Base-by-base conservation (phyloP, 2,329 filamentous ascomycete genomes). In the Penicillium sp. region DNA sequence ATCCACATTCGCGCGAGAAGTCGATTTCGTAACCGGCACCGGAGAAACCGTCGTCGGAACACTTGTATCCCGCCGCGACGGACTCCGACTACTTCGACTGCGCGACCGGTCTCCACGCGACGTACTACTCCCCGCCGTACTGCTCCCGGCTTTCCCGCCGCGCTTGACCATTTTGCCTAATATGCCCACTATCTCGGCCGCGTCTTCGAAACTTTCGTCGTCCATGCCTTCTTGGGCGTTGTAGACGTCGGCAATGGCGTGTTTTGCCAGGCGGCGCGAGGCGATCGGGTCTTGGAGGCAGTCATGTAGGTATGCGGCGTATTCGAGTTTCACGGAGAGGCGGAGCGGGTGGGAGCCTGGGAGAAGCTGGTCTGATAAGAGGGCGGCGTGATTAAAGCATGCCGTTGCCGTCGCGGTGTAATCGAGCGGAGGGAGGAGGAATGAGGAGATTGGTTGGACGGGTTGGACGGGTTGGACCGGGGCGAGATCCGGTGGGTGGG, bases 151-250 rank as follows among this genome's bases (percentile, higher is more conserved):
- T 37, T 66, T 68, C 0, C 59, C 57, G 6, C 83, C 83, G 33
- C 87, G 77, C 65, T 84, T 89, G 75, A 89, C 86, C 81, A 95
- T 92, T 56, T 82, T 85, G 5, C 86, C 87, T 1, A 96, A 65
- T 0, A 92, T 81, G 1, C 84, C 83, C 6, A 96, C 89, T 9
- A 95, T 74, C 55, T 90, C 84, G 41, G 87, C 88, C 0, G 89
- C 87, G 61, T 96, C 92, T 48, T 84, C 79, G 59, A 95, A 98
- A 71, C 92, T 93, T 50, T 93, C 87, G 56, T 96, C 89, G 42
- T 93, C 86, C 79, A 96, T 90, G 13, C 85, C 86, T 62, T 95
- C 89, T 36, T 84, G 80, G 1, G 88, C 87, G 40, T 88, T 84
- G 59, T 95, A 95, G 1, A 95, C 90, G 53, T 95, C 87, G 28